Conservation (phyloP, 371 early-diverging fungal species). For the Mortierella sp. region DNA sequence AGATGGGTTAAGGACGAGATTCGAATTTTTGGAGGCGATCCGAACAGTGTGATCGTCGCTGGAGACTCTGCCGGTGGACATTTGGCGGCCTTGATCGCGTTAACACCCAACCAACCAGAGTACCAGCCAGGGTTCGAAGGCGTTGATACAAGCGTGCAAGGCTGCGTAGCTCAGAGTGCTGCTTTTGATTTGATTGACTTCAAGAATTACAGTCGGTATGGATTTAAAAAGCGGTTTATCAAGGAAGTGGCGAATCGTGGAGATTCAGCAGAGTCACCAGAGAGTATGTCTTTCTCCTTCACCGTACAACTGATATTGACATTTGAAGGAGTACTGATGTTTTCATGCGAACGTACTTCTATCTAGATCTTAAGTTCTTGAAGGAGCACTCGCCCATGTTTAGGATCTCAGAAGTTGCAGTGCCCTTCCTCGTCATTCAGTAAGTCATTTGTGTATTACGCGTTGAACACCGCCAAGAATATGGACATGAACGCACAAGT, state of each 20-base stretch:
- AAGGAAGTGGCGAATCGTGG: slow-evolving; percentile 52
- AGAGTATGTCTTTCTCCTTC: slow-evolving; percentile 23
- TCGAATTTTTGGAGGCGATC: slow-evolving; percentile 75
- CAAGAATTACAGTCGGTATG: slow-evolving; percentile 22
- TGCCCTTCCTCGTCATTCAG: slow-evolving; percentile 56
- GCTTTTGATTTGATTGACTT: slow-evolving; percentile 56
- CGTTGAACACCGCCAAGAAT: too few relatives aligned
- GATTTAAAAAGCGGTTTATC: slow-evolving; percentile 52
- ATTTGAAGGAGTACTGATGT: too few relatives aligned
- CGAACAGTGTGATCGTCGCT: slow-evolving; percentile 69
- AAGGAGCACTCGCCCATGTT: slow-evolving; percentile 61
- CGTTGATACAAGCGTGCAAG: slow-evolving; percentile 74
- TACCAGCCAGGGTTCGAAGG: slow-evolving; percentile 80
- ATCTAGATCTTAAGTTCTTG: slow-evolving; percentile 56
- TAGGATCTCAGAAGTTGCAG: slow-evolving; percentile 22
- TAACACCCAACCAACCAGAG: slow-evolving; percentile 70
- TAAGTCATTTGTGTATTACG: slow-evolving; percentile 15
- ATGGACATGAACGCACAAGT: too few relatives aligned
- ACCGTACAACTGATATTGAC: neutral
- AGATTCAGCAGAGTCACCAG: slow-evolving; percentile 26
- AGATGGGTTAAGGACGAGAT: slow-evolving; percentile 77
- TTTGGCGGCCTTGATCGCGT: slow-evolving; percentile 70
- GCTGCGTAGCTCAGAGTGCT: slow-evolving; percentile 63
- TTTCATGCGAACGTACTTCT: too few relatives aligned
- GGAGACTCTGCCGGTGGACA: slow-evolving; percentile 82